Base-by-base conservation (phyloP, 306 rosid species). In the Adenanthera pavonina region DNA sequence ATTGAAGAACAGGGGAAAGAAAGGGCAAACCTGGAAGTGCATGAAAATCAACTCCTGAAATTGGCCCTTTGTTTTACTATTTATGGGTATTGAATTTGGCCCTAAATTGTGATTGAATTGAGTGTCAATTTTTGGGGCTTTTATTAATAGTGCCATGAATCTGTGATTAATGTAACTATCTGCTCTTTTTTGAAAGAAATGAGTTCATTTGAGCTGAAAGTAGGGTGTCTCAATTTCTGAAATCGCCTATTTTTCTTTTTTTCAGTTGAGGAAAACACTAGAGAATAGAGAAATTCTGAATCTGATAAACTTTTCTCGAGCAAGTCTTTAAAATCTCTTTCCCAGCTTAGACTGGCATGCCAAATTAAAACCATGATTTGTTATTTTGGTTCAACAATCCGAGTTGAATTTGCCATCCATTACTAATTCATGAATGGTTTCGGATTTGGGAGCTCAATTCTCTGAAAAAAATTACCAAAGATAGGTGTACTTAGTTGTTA, bases 101-200 rank as follows among this genome's bases (percentile, higher is more conserved):
- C 46, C 49, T 33, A 11, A 34, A 41, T 47, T n/a, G n/a, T 62
- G 70, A 62, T 62, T 62, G 35, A 33, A 19, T 57, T 74, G 56
- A 64, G 73, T 7, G 62, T 52, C 65, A 61, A 38, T 59, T 79
- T 33, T 59, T 59, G 78, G 78, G 62, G 49, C 1, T 78, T 67
- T 47, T n/a, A 56, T 75, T 69, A 17, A 5, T 43, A 69, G n/a
- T 41, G 33, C 30, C n/a, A 33, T 72, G 12, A 40, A 5, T 12
- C 13, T 44, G 52, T 77, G 13, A 40, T 8, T 8, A 17, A 48
- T 75, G 87, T 84, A 84, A 69, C 75, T 76, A 65, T 59, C 43
- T 75, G 70, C 62, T 53, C 71, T 76, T 53, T 38, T 84, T 52
- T 25, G 38, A 44, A 74, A 36, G 51, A 54, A 33, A 14, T 25